phyloP scores from a whole-genome alignment of 371 early-diverging fungal genomes.

The Rhizomucor pusillus region DNA sequence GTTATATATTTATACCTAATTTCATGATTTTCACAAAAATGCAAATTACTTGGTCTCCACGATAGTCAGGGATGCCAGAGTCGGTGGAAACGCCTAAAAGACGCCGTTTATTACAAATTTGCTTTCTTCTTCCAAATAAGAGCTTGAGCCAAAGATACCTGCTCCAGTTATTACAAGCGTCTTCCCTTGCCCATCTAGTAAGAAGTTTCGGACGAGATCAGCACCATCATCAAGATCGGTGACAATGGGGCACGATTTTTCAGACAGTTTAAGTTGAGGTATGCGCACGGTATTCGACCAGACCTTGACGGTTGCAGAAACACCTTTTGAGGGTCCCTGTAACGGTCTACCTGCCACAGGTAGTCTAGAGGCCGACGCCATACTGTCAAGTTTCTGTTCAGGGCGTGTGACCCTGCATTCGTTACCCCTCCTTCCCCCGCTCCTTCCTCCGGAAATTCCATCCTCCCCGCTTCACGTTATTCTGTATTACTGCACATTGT shows the following conservation, averaged over 20 bases:
- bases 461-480: too few relatives aligned
- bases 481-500: too few relatives aligned
- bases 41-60: slow-evolving; percentile 60
- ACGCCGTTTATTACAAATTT: not conserved
- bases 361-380: too few relatives aligned
- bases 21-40: not conserved
- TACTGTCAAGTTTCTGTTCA: too few relatives aligned
- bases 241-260: slow-evolving; percentile 8
- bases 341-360: too few relatives aligned
- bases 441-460: too few relatives aligned
- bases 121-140: not conserved
- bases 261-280: slow-evolving; percentile 27
- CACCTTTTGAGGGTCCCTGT: not conserved
- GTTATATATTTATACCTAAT: not conserved
- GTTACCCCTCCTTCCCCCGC: too few relatives aligned
- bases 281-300: slow-evolving; percentile 38
- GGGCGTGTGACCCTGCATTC: too few relatives aligned
- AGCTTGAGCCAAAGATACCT: slow-evolving; percentile 17
- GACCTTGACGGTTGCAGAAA: slow-evolving; percentile 14
- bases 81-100: slow-evolving; percentile 72
- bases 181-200: slow-evolving; percentile 37
- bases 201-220: slow-evolving; percentile 37
- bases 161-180: slow-evolving; percentile 55
- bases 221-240: slow-evolving; percentile 23
- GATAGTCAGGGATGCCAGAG: slow-evolving; percentile 87